These are phyloP conservation scores for Hypoxylon sp. DNA, from an alignment of 2,329 filamentous ascomycete species.

Conservation along the genomic window DNA sequence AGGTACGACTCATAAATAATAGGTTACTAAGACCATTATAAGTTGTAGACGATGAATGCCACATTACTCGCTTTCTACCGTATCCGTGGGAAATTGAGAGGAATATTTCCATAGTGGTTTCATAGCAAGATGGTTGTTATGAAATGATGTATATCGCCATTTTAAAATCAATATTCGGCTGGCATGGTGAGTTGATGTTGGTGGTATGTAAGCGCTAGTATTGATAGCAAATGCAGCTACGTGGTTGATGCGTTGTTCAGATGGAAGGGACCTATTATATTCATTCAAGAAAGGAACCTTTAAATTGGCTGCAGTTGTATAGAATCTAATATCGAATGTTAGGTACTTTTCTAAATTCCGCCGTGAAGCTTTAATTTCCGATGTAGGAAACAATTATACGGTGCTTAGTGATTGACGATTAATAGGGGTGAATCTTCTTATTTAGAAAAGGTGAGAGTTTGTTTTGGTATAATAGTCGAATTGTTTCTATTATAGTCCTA, in stretches of 20 bases:
- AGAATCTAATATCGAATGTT: neutral
- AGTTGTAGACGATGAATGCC: neutral
- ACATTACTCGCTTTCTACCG: neutral
- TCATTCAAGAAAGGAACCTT: neutral
- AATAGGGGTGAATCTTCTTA: neutral
- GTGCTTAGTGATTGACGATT: too few species aligned
- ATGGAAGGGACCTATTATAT: neutral
- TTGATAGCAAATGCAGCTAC: neutral
- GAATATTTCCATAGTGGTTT: neutral
- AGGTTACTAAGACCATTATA: neutral
- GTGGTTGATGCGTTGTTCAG: neutral
- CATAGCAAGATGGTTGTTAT: neutral
- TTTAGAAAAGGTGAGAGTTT: neutral
- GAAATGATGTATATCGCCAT: neutral
- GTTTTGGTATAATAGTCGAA: neutral
- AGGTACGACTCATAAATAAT: neutral
- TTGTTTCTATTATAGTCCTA: neutral
- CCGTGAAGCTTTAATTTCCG: neutral
- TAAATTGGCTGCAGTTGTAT: neutral
- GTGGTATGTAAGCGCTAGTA: constrained; percentile 2
- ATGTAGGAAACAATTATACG: neutral
- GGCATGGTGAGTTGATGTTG: neutral
- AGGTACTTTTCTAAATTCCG: neutral
- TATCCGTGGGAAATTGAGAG: neutral
- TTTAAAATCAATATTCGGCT: neutral